These are phyloP conservation scores for Hysterangium stoloniferum DNA, from an alignment of 768 basidiomycete species.

Conservation along the genomic window DNA sequence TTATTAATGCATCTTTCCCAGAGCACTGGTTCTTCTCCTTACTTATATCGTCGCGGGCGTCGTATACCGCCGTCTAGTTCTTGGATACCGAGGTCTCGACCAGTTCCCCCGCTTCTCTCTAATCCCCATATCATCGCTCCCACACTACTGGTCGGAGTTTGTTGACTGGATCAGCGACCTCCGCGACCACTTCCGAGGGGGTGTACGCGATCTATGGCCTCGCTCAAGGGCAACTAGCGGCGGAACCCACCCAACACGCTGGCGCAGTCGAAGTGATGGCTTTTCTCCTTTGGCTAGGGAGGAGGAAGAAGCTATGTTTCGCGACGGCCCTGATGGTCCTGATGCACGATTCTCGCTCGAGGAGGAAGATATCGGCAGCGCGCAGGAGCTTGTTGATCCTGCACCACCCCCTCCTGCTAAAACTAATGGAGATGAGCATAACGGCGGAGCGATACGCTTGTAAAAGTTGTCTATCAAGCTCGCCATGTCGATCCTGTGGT, in stretches of 20 bases:
- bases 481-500: too few species aligned
- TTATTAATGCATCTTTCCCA: constrained; percentile 21
- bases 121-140: constrained; percentile 1
- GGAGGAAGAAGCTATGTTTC: constrained; percentile 12
- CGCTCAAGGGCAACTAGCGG: background rate
- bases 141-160: background rate
- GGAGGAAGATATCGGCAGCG: constrained; percentile 3
- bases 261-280: constrained; percentile 8
- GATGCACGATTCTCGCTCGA: constrained; percentile 11
- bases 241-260: background rate
- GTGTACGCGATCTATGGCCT: constrained; percentile 7
- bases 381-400: constrained; percentile 1
- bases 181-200: constrained; percentile 9
- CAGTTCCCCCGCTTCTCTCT: constrained; percentile 46
- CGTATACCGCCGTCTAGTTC: constrained; percentile 72
- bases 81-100: constrained; percentile 62
- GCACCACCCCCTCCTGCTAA: background rate
- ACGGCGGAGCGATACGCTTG: too few species aligned
- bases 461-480: too few species aligned
- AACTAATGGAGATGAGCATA: too few species aligned
- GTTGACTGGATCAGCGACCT: constrained; percentile 9
- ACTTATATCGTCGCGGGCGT: constrained; percentile 62
- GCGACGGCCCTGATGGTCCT: constrained; percentile 8
- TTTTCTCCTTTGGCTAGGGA: constrained; percentile 8
- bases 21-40: constrained; percentile 48